Conservation (phyloP, 805 yeast genomes). For the Hanseniaspora guilliermondii region DNA sequence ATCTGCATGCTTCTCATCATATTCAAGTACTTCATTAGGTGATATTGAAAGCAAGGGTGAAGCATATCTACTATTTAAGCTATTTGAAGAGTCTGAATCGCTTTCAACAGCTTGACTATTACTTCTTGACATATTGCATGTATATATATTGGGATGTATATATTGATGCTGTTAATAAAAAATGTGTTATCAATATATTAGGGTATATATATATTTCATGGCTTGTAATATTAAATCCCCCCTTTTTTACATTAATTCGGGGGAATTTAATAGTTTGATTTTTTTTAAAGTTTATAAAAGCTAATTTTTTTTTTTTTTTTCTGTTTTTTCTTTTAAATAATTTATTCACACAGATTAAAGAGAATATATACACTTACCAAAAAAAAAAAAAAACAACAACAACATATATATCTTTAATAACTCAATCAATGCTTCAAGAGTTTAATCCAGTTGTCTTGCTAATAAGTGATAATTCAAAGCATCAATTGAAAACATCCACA, state of each 20-base stretch:
- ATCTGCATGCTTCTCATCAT: not conserved
- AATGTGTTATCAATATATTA: too few relatives aligned
- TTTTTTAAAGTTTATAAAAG: too few relatives aligned
- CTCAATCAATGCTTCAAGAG: conserved; percentile 12
- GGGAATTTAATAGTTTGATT: too few relatives aligned
- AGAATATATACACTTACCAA: not conserved
- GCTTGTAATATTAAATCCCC: too few relatives aligned
- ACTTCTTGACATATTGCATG: not conserved
- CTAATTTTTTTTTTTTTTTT: not conserved
- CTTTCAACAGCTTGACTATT: not conserved
- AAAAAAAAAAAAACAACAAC: not conserved
- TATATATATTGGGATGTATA: not conserved
- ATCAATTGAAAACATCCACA: not conserved
- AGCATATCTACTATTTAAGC: not conserved
- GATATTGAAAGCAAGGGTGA: not conserved
- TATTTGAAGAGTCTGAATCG: not conserved
- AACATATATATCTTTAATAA: too few relatives aligned
- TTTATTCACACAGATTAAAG: too few relatives aligned
- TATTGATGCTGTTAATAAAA: too few relatives aligned
- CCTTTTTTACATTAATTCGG: too few relatives aligned
- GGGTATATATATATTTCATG: too few relatives aligned
- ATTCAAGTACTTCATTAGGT: not conserved
- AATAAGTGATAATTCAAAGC: not conserved
- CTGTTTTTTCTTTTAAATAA: not conserved
- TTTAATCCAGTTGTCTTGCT: conserved; percentile 1